phyloP scores from a whole-genome alignment of 495 filamentous ascomycete genomes.

The Choiromyces venosus region DNA sequence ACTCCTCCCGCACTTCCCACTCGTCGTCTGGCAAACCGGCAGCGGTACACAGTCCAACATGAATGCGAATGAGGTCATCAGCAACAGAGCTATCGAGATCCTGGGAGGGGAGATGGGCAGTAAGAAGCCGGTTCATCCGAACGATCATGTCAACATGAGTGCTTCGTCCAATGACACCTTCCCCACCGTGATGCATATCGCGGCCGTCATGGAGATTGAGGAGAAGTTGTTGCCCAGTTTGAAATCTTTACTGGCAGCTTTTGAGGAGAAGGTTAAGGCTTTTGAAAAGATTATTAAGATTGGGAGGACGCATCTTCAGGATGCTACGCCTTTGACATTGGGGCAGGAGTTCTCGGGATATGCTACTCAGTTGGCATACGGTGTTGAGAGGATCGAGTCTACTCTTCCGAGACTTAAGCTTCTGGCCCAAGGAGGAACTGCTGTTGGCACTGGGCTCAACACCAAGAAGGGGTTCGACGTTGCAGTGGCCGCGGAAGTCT shows the following conservation, averaged over 20 bases:
- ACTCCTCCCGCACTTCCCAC: slow-evolving; percentile 94
- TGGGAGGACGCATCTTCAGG: slow-evolving; percentile 94
- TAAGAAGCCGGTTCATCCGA: slow-evolving; percentile 98
- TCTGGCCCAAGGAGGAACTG: slow-evolving; percentile 92
- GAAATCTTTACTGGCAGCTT: slow-evolving; percentile 68
- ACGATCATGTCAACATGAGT: slow-evolving; percentile 99
- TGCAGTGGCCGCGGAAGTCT: slow-evolving; percentile 81
- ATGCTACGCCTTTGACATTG: slow-evolving; percentile 91
- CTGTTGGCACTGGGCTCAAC: slow-evolving; percentile 95
- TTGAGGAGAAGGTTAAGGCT: slow-evolving; percentile 83
- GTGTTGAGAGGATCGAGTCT: slow-evolving; percentile 79
- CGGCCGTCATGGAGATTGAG: slow-evolving; percentile 88
- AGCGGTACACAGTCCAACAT: slow-evolving; percentile 99
- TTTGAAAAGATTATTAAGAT: slow-evolving; percentile 97
- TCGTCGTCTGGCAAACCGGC: slow-evolving; percentile 98
- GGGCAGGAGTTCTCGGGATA: slow-evolving; percentile 99
- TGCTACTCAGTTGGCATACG: slow-evolving; percentile 84
- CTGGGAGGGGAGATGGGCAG: slow-evolving; percentile 85
- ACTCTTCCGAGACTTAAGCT: slow-evolving; percentile 76
- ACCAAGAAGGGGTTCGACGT: slow-evolving; percentile 95
- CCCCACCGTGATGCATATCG: slow-evolving; percentile 99
- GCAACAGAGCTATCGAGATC: slow-evolving; percentile 97
- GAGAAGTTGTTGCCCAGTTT: slow-evolving; percentile 76
- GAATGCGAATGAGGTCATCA: slow-evolving; percentile 99
- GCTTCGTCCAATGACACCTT: slow-evolving; percentile 99